phyloP scores from a whole-genome alignment of 805 yeast genomes.

The Myxozyma vanderwaltii region DNA sequence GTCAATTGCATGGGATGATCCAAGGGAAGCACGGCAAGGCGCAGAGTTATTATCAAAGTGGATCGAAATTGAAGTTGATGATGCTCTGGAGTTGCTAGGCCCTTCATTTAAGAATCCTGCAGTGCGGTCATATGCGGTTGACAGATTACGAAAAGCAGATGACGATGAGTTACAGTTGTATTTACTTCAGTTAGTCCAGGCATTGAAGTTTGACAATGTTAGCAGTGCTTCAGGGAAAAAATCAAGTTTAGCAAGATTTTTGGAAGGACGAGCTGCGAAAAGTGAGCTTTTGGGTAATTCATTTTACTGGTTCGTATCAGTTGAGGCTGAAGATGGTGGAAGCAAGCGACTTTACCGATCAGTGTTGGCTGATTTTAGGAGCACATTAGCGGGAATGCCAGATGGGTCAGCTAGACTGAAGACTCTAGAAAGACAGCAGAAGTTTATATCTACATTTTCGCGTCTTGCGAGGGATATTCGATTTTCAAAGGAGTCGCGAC shows the following conservation, averaged over 20 bases:
- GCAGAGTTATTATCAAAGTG: constrained; percentile 68
- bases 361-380: constrained; percentile 51
- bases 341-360: constrained; percentile 50
- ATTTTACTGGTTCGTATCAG: constrained; percentile 89
- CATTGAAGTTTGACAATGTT: constrained; percentile 70
- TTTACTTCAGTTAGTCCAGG: constrained; percentile 86
- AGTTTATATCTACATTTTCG: constrained; percentile 66
- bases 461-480: constrained; percentile 66
- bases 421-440: constrained; percentile 60
- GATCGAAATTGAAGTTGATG: constrained; percentile 78
- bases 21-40: constrained; percentile 76
- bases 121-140: constrained; percentile 86
- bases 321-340: constrained; percentile 73
- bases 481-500: constrained; percentile 70
- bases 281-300: constrained; percentile 74
- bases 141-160: constrained; percentile 72
- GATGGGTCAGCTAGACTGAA: constrained; percentile 39
- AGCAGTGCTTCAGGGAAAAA: constrained; percentile 27
- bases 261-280: constrained; percentile 68
- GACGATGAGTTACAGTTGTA: constrained; percentile 76
- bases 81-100: constrained; percentile 82
- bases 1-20: constrained; percentile 86
- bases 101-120: constrained; percentile 71
- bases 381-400: constrained; percentile 41
- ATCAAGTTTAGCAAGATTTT: constrained; percentile 54